phyloP scores from a whole-genome alignment of 2,329 filamentous ascomycete genomes.

The Colletotrichum truncatum region DNA sequence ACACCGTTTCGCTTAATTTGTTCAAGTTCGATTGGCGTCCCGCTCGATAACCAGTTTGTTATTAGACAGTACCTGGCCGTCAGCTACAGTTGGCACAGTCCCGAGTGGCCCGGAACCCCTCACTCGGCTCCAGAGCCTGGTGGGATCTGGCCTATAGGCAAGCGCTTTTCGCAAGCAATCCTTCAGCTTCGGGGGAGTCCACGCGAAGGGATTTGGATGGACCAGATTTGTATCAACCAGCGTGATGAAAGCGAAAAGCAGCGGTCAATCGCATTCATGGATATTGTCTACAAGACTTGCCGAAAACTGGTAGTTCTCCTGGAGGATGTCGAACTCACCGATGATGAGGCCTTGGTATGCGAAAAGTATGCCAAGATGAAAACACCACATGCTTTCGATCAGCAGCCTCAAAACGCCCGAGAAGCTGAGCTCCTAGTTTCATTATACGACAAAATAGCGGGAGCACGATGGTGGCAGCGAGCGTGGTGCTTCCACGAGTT shows the following conservation, averaged over 20 bases:
- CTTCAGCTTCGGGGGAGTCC: not conserved
- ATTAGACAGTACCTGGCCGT: slow-evolving; percentile 1
- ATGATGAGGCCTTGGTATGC: not conserved
- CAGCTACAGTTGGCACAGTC: slow-evolving; percentile 17
- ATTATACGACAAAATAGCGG: slow-evolving; percentile 1
- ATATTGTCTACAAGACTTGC: slow-evolving; percentile 11
- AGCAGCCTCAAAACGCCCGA: not conserved
- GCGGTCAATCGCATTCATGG: slow-evolving; percentile 13
- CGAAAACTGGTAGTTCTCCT: slow-evolving; percentile 7
- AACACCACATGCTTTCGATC: not conserved
- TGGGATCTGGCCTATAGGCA: slow-evolving; percentile 7
- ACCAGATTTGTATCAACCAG: slow-evolving; percentile 52
- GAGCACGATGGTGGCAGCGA: slow-evolving; percentile 20
- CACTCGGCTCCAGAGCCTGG: not conserved
- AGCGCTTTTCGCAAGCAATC: slow-evolving; percentile 1
- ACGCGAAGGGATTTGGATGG: slow-evolving; percentile 41
- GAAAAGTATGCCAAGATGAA: not conserved
- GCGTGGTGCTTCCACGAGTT: slow-evolving; percentile 23
- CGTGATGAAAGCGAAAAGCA: slow-evolving; percentile 41
- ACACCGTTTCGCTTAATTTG: slow-evolving; percentile 12
- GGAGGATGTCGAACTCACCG: slow-evolving; percentile 11
- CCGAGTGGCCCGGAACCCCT: not conserved
- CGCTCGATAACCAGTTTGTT: not conserved
- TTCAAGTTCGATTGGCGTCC: not conserved
- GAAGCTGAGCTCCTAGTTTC: not conserved